phyloP scores from a whole-genome alignment of 148 eudicot genomes.

The Vaccinium macrocarpon region DNA sequence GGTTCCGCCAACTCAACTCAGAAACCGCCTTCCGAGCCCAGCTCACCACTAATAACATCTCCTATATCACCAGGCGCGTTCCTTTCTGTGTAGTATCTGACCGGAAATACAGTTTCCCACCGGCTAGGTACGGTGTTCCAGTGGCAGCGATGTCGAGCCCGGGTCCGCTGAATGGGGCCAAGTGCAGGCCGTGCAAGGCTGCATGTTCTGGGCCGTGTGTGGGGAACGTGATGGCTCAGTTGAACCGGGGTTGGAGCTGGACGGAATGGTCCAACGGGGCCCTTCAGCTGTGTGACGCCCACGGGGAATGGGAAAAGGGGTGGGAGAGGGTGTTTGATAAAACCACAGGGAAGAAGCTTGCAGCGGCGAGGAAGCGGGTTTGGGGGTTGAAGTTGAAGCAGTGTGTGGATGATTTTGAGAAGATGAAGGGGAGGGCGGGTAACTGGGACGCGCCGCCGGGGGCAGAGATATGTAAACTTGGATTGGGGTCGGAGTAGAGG shows the following conservation, averaged over 20 bases:
- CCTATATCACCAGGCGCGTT: constrained; percentile 32
- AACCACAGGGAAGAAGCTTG: constrained; percentile 41
- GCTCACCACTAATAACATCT: constrained; percentile 40
- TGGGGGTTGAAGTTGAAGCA: constrained; percentile 36
- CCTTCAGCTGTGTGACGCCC: constrained; percentile 69
- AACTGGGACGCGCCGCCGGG: constrained; percentile 62
- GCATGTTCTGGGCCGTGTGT: constrained; percentile 50
- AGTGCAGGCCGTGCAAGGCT: constrained; percentile 83
- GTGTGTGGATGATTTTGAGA: constrained; percentile 61
- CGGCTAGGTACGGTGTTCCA: constrained; percentile 56
- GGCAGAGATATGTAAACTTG: constrained; percentile 59
- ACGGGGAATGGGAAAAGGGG: constrained; percentile 62
- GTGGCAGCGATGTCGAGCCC: constrained; percentile 71
- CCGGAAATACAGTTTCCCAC: constrained; percentile 62
- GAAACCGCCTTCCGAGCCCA: constrained; percentile 82
- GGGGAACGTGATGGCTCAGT: constrained; percentile 42
- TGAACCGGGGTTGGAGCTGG: constrained; percentile 77
- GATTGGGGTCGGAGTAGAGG: constrained; percentile 29
- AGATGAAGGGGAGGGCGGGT: constrained; percentile 41
- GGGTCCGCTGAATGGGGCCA: constrained; percentile 81
- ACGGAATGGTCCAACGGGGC: constrained; percentile 50
- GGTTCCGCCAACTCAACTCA: constrained; percentile 66
- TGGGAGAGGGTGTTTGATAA: constrained; percentile 71
- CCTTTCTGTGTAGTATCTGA: constrained; percentile 87
- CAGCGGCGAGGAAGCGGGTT: constrained; percentile 43